Base-by-base conservation (phyloP, 2,329 filamentous ascomycete species). In the Botrytis porri region DNA sequence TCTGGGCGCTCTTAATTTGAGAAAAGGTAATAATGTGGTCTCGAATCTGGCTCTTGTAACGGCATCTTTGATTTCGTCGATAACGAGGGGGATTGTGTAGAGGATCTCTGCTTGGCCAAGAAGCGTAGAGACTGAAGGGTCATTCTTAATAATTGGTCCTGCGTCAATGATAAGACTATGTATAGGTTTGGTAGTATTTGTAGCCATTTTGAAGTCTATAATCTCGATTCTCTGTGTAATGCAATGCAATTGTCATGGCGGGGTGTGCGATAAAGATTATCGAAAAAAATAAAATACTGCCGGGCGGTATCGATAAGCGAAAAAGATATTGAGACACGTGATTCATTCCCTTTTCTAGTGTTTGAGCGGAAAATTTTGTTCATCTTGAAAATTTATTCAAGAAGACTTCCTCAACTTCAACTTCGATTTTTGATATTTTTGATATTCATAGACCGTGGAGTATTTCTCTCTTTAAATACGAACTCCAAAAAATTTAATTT, bases 91-190 rank as follows among this genome's bases (percentile, higher is more conserved):
- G 0, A 95, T 92, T 1, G 94, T 98, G 79, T 94, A 89, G 60
- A 98, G 86, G 74, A 87, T 85, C 79, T 96, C 91, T 65, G 94
- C 90, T 81, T 93, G 90, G 54, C 88, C 87, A 69, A 97, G 85
- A 18, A 99, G 89, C 0, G 92, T 93, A 63, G 93, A 97, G 37
- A 96, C 89, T 18, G 93, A 86, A 20, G 95, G 94, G 76, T 96
- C 92, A 83, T 98, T 98, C 81, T 95, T 95, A 82, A 99, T 95
- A 74, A 99, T 90, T 12, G 95, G 94, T 39, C 95, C 95, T 4
- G 96, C 92, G 81, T 99, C 96, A 77, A 99, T 87, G 41, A 98
- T 88, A 69, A 98, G 89, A 71, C 91, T 92, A 84, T 97, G 90
- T 67, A 97, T 89, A 0, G 91, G 87, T 81, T 95, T 97, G 29